phyloP scores from a whole-genome alignment of 78 protist genomes.

The Dictyostelium purpureum region DNA sequence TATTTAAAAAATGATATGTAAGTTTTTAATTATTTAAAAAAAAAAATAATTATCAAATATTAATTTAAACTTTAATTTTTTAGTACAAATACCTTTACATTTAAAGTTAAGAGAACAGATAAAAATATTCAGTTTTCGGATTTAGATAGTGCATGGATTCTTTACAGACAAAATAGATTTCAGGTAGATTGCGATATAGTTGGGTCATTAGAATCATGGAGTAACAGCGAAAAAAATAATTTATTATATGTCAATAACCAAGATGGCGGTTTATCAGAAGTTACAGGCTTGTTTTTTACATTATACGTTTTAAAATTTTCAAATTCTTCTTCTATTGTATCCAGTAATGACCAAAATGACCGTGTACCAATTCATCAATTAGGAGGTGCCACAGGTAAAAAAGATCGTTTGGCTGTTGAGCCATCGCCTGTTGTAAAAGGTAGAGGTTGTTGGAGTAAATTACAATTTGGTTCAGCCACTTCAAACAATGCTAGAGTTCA shows the following conservation, averaged over 20 bases:
- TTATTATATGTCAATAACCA: slow-evolving; percentile 29
- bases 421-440: slow-evolving; percentile 62
- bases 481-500: slow-evolving; percentile 76
- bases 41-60: not conserved
- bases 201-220: slow-evolving; percentile 60
- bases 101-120: slow-evolving; percentile 74
- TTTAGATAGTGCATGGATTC: slow-evolving; percentile 74
- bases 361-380: slow-evolving; percentile 71
- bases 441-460: slow-evolving; percentile 21
- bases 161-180: slow-evolving; percentile 75
- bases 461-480: slow-evolving; percentile 71
- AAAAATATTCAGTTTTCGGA: slow-evolving; percentile 76
- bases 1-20: slow-evolving; percentile 43
- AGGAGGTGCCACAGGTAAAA: slow-evolving; percentile 51
- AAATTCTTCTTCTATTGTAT: not conserved
- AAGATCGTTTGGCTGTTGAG: slow-evolving; percentile 62
- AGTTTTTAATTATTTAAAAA: not conserved
- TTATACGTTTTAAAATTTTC: slow-evolving; percentile 58
- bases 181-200: slow-evolving; percentile 67
- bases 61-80: not conserved
- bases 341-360: slow-evolving; percentile 31
- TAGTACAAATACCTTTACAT: slow-evolving; percentile 39
- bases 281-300: slow-evolving; percentile 38
- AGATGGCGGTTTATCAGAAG: not conserved
- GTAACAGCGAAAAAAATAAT: slow-evolving; percentile 38